These are phyloP conservation scores for Picea engelmannii DNA, from an alignment of 83 land plant genomes.

Conservation along the genomic window DNA sequence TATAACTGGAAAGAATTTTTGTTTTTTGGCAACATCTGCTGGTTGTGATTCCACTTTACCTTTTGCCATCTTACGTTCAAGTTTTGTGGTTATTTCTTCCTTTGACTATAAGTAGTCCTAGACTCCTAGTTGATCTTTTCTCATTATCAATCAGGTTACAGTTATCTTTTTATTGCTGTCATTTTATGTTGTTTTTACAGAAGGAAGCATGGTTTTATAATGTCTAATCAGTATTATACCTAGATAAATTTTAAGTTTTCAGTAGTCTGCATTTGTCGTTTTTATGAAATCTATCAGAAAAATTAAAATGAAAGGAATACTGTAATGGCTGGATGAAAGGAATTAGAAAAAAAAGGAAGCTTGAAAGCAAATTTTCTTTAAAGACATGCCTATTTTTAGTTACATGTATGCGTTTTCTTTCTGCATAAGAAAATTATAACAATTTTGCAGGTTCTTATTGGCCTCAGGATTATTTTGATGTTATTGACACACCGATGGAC, in stretches of 20 bases:
- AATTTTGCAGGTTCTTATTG: background rate
- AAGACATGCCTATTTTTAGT: too few relatives aligned
- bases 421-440: background rate
- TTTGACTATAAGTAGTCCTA: background rate
- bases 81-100: background rate
- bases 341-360: background rate
- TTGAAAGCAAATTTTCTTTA: background rate
- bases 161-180: background rate
- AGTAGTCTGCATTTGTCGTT: background rate
- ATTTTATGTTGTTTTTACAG: background rate
- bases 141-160: background rate
- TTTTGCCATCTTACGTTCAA: too few relatives aligned
- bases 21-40: background rate
- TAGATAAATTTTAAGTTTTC: background rate
- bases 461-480: conserved; percentile 46
- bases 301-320: background rate
- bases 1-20: background rate
- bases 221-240: background rate
- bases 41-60: background rate
- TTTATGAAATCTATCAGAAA: background rate
- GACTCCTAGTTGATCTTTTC: background rate
- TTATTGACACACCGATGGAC: conserved; percentile 55
- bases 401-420: background rate
- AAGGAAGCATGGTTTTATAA: background rate
- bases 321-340: background rate